These are phyloP conservation scores for Cladobotryum mycophilum DNA, from an alignment of 2,329 filamentous ascomycete genomes.

Conservation along the genomic window DNA sequence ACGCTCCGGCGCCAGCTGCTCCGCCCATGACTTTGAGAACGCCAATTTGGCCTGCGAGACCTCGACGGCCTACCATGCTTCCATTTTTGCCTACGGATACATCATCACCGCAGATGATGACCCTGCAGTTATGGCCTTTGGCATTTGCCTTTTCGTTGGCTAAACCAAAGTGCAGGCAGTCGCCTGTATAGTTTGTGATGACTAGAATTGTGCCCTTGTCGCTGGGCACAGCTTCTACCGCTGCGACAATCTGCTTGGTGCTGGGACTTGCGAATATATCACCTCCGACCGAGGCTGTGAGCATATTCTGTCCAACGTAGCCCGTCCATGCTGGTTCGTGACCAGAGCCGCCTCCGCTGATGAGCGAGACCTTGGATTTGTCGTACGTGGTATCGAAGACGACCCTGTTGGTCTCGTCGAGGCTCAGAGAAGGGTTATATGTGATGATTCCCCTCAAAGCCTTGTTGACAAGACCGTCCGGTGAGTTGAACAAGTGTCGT, in stretches of 20 bases:
- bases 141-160: conserved; percentile 53
- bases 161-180: conserved; percentile 56
- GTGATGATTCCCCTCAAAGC: conserved; percentile 44
- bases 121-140: conserved; percentile 45
- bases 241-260: conserved; percentile 56
- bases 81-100: conserved; percentile 55
- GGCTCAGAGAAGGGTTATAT: conserved; percentile 45
- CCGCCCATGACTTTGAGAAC: conserved; percentile 53
- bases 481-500: conserved; percentile 45
- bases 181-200: conserved; percentile 60
- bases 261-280: conserved; percentile 60
- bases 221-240: conserved; percentile 49
- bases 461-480: conserved; percentile 49
- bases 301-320: conserved; percentile 56
- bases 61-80: conserved; percentile 54
- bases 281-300: conserved; percentile 55
- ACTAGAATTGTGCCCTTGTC: conserved; percentile 52
- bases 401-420: conserved; percentile 46
- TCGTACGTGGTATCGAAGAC: conserved; percentile 43
- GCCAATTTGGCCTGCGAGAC: conserved; percentile 54
- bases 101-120: conserved; percentile 59
- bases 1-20: conserved; percentile 40
- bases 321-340: conserved; percentile 59
- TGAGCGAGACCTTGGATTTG: conserved; percentile 40
- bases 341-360: conserved; percentile 51